Conservation (phyloP, 768 basidiomycete species). For the Agrocybe pediades region DNA sequence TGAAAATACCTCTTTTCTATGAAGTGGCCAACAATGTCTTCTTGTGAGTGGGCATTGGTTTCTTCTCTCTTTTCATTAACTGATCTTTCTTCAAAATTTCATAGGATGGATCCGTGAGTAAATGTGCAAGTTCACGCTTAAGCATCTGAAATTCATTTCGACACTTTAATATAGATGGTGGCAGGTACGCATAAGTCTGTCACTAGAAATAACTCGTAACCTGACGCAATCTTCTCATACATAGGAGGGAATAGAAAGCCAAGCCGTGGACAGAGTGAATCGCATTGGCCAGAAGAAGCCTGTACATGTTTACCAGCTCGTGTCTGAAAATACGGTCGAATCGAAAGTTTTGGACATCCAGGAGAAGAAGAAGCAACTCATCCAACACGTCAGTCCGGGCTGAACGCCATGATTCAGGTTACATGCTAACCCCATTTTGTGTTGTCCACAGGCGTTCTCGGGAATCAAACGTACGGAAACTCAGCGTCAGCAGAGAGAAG, state of each 20-base stretch:
- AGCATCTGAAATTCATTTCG: not conserved
- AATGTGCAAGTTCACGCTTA: not conserved
- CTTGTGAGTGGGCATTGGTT: conserved; percentile 47
- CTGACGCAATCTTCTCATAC: conserved; percentile 8
- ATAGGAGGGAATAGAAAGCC: conserved; percentile 81
- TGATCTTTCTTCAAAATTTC: conserved; percentile 8
- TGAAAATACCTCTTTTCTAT: not conserved
- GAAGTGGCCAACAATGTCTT: conserved; percentile 83
- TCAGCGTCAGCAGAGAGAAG: conserved; percentile 74
- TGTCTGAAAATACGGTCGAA: conserved; percentile 89
- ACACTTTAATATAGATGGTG: conserved; percentile 59
- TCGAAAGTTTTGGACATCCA: conserved; percentile 88
- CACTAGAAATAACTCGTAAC: not conserved
- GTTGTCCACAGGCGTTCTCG: conserved; percentile 69
- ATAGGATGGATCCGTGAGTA: conserved; percentile 83
- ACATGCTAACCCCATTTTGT: not conserved
- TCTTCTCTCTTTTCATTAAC: not conserved
- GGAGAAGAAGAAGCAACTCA: conserved; percentile 77
- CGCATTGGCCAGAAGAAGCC: conserved; percentile 83
- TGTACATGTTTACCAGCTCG: conserved; percentile 87
- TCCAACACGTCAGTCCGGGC: conserved; percentile 66
- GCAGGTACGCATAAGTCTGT: conserved; percentile 45
- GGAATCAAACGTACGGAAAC: conserved; percentile 79
- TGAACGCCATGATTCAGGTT: too few species aligned
- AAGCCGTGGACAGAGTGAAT: conserved; percentile 82